phyloP scores from a whole-genome alignment of 768 basidiomycete genomes.

The Galerina marginata region DNA sequence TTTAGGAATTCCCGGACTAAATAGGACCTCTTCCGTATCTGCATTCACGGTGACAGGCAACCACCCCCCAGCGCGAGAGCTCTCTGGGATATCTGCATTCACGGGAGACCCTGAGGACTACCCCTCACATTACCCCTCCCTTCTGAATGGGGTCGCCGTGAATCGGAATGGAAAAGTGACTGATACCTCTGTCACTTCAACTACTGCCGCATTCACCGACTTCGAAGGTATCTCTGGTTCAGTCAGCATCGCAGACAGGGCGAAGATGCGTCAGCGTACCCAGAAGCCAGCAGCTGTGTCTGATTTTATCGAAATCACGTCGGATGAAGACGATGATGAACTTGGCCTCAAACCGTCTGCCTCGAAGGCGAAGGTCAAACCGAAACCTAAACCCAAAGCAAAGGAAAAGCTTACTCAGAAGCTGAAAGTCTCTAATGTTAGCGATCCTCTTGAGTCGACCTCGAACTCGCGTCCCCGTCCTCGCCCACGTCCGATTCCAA shows the following conservation, averaged over 20 bases:
- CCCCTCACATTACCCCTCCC: neutral
- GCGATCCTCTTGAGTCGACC: neutral
- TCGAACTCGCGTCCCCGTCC: conserved; percentile 19
- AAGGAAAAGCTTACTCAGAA: conserved; percentile 13
- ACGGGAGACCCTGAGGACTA: conserved; percentile 15
- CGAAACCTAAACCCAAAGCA: conserved; percentile 30
- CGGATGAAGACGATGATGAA: conserved; percentile 47
- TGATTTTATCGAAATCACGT: conserved; percentile 52
- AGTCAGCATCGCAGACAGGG: conserved; percentile 57
- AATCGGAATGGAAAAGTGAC: neutral
- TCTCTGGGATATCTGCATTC: conserved; percentile 25
- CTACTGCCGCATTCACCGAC: conserved; percentile 8
- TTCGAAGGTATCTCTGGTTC: conserved; percentile 19
- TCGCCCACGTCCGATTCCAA: conserved; percentile 22
- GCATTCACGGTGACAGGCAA: conserved; percentile 14
- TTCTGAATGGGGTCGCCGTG: too few relatives aligned
- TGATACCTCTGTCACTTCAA: conserved; percentile 10
- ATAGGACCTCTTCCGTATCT: conserved; percentile 21
- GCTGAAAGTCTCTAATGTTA: neutral
- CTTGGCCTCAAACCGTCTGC: conserved; percentile 33
- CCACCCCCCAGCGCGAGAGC: neutral
- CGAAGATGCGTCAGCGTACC: conserved; percentile 57
- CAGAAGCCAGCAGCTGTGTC: conserved; percentile 22
- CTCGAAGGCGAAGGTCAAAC: conserved; percentile 31
- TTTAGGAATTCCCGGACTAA: neutral